These are phyloP conservation scores for Picea glauca DNA, from an alignment of 75 land plant genomes.

Conservation along the genomic window DNA sequence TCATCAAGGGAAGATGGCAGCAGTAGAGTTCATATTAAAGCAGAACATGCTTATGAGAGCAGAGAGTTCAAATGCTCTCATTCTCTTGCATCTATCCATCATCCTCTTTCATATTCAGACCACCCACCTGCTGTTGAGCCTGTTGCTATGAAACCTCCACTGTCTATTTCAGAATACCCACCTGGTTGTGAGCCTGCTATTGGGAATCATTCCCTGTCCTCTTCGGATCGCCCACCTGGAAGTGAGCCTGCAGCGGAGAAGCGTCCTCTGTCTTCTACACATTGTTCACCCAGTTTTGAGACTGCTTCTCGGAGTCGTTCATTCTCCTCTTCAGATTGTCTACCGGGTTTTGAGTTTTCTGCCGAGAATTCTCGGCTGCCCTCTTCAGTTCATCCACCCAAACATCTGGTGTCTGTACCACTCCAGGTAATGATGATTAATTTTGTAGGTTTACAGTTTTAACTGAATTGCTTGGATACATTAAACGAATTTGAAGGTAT, in stretches of 20 bases:
- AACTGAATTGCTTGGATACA: too few relatives aligned
- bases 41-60: background rate
- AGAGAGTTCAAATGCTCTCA: background rate
- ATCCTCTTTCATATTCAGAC: constrained; percentile 2
- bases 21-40: background rate
- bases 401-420: background rate
- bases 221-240: constrained; percentile 4
- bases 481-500: background rate
- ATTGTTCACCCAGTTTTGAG: background rate
- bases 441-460: background rate
- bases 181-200: background rate
- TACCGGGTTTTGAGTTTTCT: background rate
- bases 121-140: background rate
- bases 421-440: constrained; percentile 1
- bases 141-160: background rate
- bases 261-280: background rate
- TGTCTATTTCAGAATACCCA: background rate
- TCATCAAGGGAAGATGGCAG: background rate
- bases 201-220: background rate
- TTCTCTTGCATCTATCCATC: background rate
- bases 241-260: background rate
- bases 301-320: background rate
- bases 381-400: background rate
- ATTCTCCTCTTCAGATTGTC: background rate
- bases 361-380: background rate